These are phyloP conservation scores for Blastocystis sp. DNA, from an alignment of 352 stramenopile genomes.

Conservation along the genomic window DNA sequence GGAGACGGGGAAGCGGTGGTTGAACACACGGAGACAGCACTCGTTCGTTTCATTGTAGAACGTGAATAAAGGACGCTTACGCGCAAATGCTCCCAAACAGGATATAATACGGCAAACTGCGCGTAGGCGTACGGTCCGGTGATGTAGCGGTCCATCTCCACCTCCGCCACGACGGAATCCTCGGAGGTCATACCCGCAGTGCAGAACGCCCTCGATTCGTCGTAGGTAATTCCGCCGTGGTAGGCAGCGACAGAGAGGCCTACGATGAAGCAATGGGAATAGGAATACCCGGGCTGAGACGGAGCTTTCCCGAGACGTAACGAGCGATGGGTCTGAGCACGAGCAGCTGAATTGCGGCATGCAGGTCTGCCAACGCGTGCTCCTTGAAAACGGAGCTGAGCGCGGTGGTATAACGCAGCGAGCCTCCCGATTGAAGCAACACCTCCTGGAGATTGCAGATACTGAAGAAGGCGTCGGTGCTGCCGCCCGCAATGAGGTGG, in stretches of 20 bases:
- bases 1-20: slow-evolving; percentile 26
- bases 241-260: slow-evolving; percentile 27
- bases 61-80: not conserved
- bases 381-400: not conserved
- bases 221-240: not conserved
- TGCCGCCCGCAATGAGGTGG: not conserved
- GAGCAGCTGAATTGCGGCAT: slow-evolving; percentile 11
- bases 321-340: not conserved
- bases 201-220: not conserved
- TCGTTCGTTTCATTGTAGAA: slow-evolving; percentile 30
- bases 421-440: slow-evolving; percentile 7
- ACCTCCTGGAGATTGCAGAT: not conserved
- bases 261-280: too few relatives aligned
- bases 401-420: not conserved
- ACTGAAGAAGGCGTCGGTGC: not conserved
- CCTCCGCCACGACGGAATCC: slow-evolving; percentile 9
- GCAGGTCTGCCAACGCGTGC: slow-evolving; percentile 17
- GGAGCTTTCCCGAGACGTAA: not conserved
- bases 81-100: not conserved
- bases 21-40: slow-evolving; percentile 47
- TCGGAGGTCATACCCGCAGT: not conserved
- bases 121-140: slow-evolving; percentile 7
- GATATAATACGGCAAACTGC: slow-evolving; percentile 26
- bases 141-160: slow-evolving; percentile 49
- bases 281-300: not conserved